phyloP scores from a whole-genome alignment of 805 yeast species.

The Scheffersomyces coipomensis region DNA sequence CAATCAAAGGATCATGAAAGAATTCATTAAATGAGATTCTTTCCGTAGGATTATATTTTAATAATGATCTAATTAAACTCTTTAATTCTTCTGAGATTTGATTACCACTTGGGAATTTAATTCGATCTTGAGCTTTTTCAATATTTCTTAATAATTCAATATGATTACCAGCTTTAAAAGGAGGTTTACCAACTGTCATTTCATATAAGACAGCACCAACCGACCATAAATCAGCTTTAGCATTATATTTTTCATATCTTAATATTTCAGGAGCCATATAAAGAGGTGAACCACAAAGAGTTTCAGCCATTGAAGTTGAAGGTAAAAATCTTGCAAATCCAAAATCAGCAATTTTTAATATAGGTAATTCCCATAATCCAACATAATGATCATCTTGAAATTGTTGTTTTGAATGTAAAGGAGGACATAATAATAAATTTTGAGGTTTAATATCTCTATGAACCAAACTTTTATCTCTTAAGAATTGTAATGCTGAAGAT shows the following conservation, averaged over 20 bases:
- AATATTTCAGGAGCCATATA: slow-evolving; percentile 99
- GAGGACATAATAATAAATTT: slow-evolving; percentile 79
- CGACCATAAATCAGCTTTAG: slow-evolving; percentile 97
- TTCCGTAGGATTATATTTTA: slow-evolving; percentile 82
- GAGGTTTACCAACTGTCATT: slow-evolving; percentile 96
- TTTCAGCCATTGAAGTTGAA: slow-evolving; percentile 90
- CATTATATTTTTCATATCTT: slow-evolving; percentile 91
- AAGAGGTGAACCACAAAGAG: slow-evolving; percentile 94
- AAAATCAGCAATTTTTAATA: slow-evolving; percentile 92
- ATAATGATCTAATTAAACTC: slow-evolving; percentile 67
- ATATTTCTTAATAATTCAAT: slow-evolving; percentile 85
- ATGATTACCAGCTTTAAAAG: slow-evolving; percentile 91
- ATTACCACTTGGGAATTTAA: slow-evolving; percentile 70
- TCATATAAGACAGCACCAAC: slow-evolving; percentile 96
- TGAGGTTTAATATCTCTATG: slow-evolving; percentile 97
- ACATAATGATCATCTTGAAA: slow-evolving; percentile 59
- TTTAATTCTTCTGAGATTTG: slow-evolving; percentile 65
- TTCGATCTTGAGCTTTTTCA: slow-evolving; percentile 75
- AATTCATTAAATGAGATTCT: slow-evolving; percentile 88
- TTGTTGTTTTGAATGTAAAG: slow-evolving; percentile 60
- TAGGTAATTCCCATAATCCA: slow-evolving; percentile 87
- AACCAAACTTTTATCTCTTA: slow-evolving; percentile 80
- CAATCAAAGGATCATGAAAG: slow-evolving; percentile 69
- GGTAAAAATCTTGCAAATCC: slow-evolving; percentile 97
- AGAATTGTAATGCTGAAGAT: slow-evolving; percentile 77